Conservation (phyloP, 306 rosid genomes). For the Ormosia emarginata region DNA sequence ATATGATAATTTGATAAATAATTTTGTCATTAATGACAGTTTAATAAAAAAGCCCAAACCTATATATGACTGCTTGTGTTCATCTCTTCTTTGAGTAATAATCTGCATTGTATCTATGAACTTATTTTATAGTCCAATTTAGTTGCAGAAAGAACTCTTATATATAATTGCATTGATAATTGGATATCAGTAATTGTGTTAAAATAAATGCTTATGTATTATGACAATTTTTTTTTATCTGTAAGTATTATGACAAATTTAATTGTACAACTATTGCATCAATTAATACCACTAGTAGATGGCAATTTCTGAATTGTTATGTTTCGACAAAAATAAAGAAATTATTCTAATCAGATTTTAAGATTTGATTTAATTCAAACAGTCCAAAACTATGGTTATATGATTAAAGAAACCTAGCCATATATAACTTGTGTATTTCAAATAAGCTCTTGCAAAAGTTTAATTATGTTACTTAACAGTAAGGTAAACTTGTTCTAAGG, state of each 20-base stretch:
- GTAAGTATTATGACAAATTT: neutral
- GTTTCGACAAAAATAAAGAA: neutral
- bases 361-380: neutral
- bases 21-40: too few species aligned
- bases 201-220: neutral
- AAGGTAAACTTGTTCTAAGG: too few species aligned
- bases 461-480: neutral
- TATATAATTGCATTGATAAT: neutral
- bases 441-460: neutral
- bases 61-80: conserved; percentile 20
- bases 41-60: too few species aligned
- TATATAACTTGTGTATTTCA: neutral
- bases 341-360: neutral
- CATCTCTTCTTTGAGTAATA: neutral
- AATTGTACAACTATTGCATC: neutral
- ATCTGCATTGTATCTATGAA: neutral
- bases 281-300: neutral
- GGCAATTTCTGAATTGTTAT: neutral
- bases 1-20: too few species aligned
- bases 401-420: neutral
- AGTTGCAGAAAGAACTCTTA: neutral
- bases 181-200: neutral
- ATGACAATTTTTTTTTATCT: neutral
- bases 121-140: neutral
- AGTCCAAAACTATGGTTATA: neutral